Conservation (phyloP, 257 asterid genomes). For the Fraxinus anomala region DNA sequence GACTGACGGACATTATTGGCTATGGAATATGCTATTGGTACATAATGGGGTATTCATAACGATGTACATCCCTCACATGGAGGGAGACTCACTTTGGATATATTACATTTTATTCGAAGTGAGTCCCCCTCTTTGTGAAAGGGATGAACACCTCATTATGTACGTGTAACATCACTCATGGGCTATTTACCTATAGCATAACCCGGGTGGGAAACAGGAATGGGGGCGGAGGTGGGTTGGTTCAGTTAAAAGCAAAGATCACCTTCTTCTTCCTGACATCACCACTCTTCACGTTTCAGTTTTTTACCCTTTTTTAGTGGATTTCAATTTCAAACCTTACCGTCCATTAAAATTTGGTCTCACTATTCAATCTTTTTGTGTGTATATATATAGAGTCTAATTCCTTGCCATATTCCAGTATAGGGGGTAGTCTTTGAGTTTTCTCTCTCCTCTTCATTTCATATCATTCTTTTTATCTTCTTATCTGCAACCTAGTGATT, state of each 20-base stretch:
- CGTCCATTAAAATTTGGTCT: slow-evolving; percentile 1
- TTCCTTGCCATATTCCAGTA: slow-evolving; percentile 11
- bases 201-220: background rate
- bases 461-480: slow-evolving; percentile 24
- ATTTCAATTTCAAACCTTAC: background rate
- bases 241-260: slow-evolving; percentile 56
- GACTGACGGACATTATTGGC: no score
- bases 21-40: no score
- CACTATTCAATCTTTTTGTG: slow-evolving; percentile 9
- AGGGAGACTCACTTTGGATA: no score
- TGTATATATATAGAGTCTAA: slow-evolving; percentile 5
- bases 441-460: slow-evolving; percentile 22
- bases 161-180: no score
- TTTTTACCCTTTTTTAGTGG: slow-evolving; percentile 33
- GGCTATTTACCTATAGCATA: no score
- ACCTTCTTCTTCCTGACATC: slow-evolving; percentile 22
- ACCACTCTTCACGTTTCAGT: slow-evolving; percentile 40
- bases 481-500: slow-evolving; percentile 21
- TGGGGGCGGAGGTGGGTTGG: slow-evolving; percentile 32
- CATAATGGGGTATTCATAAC: no score
- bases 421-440: slow-evolving; percentile 17
- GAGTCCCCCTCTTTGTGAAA: no score
- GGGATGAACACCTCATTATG: no score
- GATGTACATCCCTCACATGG: no score
- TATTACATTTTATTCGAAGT: no score